A percentile compares a stretch with the other conserved stretches of the same genome.
phyloP scores from a whole-genome alignment of 371 early-diverging fungal species.

The Mucor racemosus region DNA sequence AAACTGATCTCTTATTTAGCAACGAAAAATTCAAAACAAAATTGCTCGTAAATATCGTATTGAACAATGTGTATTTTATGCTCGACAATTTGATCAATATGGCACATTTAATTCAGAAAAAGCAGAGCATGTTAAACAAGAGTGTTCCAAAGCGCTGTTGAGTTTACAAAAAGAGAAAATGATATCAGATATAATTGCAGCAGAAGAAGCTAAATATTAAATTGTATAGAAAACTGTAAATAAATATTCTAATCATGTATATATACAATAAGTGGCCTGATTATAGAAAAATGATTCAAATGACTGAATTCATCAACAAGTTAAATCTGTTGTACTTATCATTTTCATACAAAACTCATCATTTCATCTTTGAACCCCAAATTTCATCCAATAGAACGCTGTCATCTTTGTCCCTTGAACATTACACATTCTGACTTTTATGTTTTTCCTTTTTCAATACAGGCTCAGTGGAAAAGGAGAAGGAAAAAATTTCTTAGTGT shows the following conservation, averaged over 20 bases:
- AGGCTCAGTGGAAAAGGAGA: neutral
- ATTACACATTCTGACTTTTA: constrained; percentile 12
- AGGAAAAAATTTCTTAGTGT: neutral
- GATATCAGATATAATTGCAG: constrained; percentile 23
- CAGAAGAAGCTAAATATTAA: neutral
- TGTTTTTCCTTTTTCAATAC: constrained; percentile 10
- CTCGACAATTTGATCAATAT: constrained; percentile 40
- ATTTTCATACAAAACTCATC: neutral
- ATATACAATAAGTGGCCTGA: neutral
- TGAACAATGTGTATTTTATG: constrained; percentile 49
- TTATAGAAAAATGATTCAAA: neutral
- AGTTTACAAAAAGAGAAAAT: constrained; percentile 42
- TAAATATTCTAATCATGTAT: neutral
- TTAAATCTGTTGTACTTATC: neutral
- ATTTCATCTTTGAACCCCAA: neutral
- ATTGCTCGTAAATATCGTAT: constrained; percentile 42
- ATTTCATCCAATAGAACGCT: neutral
- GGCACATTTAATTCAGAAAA: constrained; percentile 29
- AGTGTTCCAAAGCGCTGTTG: constrained; percentile 40
- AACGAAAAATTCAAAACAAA: constrained; percentile 29
- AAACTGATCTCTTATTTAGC: neutral
- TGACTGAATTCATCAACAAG: neutral
- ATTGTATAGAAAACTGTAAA: neutral
- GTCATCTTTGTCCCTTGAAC: neutral
- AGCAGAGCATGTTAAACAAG: constrained; percentile 41